These are phyloP conservation scores for Fusarium buharicum DNA, from an alignment of 2,329 filamentous ascomycete species.

Conservation along the genomic window DNA sequence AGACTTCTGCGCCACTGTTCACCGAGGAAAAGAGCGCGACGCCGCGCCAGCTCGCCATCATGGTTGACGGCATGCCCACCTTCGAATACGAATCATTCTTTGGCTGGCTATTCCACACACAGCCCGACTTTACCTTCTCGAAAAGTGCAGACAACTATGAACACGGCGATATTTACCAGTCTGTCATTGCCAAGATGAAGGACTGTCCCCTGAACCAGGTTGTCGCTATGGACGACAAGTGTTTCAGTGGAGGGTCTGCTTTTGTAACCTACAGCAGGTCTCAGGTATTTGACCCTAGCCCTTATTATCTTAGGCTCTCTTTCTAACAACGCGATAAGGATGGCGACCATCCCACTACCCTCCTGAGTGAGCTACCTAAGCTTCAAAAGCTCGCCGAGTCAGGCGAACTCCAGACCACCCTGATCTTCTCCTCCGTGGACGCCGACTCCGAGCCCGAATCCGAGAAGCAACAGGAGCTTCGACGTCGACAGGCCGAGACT, in stretches of 20 bases:
- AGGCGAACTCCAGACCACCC: slow-evolving; percentile 65
- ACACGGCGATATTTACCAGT: slow-evolving; percentile 54
- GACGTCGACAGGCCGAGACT: slow-evolving; percentile 60
- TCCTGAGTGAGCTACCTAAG: slow-evolving; percentile 58
- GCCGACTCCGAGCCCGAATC: slow-evolving; percentile 55
- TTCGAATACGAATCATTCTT: slow-evolving; percentile 57
- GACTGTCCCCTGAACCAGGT: slow-evolving; percentile 54
- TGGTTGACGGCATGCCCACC: slow-evolving; percentile 66
- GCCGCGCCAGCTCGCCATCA: slow-evolving; percentile 67
- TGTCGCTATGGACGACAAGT: slow-evolving; percentile 56
- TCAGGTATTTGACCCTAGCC: slow-evolving; percentile 50
- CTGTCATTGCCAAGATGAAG: slow-evolving; percentile 51
- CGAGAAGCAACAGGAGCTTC: slow-evolving; percentile 55
- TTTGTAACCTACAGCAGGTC: slow-evolving; percentile 57
- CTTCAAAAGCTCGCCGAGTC: slow-evolving; percentile 58
- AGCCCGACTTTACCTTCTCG: slow-evolving; percentile 61
- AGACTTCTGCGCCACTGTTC: slow-evolving; percentile 63
- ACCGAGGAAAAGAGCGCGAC: slow-evolving; percentile 45
- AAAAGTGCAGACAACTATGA: slow-evolving; percentile 58
- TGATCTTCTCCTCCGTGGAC: slow-evolving; percentile 65
- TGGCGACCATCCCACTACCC: slow-evolving; percentile 54
- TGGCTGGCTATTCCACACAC: slow-evolving; percentile 50
- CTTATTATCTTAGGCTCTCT: neutral
- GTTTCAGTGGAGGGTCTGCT: slow-evolving; percentile 58
- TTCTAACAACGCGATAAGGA: slow-evolving; percentile 50